Base-by-base conservation (phyloP, 305 asterid species). In the Andrographis paniculata region DNA sequence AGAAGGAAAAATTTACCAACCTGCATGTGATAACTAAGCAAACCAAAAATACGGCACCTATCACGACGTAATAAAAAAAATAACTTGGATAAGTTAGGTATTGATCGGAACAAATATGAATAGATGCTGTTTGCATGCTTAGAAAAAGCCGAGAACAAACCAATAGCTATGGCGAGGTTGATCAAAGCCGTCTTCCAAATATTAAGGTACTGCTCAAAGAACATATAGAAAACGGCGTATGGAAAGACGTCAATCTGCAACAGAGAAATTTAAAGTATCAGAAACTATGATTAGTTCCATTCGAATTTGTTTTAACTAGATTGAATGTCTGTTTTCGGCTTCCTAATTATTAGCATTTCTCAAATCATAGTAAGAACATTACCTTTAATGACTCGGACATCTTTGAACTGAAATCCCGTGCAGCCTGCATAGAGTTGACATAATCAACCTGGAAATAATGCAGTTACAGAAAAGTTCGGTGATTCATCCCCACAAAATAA, bases 341-440 rank as follows among this genome's bases (percentile, higher is more conserved):
- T n/a, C n/a, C n/a, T n/a, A n/a, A n/a, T n/a, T n/a, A n/a, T n/a
- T n/a, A n/a, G n/a, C n/a, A n/a, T n/a, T n/a, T n/a, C n/a, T n/a
- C n/a, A n/a, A n/a, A n/a, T n/a, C n/a, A n/a, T n/a, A n/a, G n/a
- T n/a, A n/a, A n/a, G n/a, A n/a, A n/a, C n/a, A n/a, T n/a, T 73
- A 86, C 99, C 96, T 83, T 69, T 49, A 91, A 66, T 51, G 96
- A 73, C 59, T 70, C 72, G 39, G 99, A 83, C 69, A 86, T 64
- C 63, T 70, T 80, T 15, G 85, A 67, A 68, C 95, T 87, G 60
- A 91, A 91, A 48, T 86, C 95, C 37, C 95, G 80, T n/a, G 99
- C 99, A 58, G 96, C 99, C 68, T 76, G 77, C 99, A 91, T 86
- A 19, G 99, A 86, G 73, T 91, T 75, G 60, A 91, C 96, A 65